These are phyloP conservation scores for Colletotrichum lentis DNA, from an alignment of 2,329 filamentous ascomycete species.

Conservation along the genomic window DNA sequence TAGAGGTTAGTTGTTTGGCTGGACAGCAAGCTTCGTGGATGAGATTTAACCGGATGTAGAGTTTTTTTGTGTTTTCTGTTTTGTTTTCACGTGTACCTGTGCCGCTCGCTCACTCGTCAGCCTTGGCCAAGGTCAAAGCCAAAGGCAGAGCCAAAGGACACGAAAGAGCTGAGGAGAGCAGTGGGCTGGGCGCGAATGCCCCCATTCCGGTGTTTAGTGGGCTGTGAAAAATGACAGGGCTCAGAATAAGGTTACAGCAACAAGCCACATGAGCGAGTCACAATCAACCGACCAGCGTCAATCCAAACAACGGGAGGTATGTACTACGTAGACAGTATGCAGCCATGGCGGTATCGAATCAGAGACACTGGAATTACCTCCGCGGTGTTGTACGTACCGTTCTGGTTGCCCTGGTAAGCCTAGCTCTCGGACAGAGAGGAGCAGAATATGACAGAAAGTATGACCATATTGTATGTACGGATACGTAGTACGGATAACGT, in stretches of 20 bases:
- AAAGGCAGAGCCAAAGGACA: conserved; percentile 10
- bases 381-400: conserved; percentile 4
- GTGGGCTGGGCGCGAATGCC: not conserved
- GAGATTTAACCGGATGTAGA: conserved; percentile 1
- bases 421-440: conserved; percentile 4
- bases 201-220: conserved; percentile 13
- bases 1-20: conserved; percentile 2
- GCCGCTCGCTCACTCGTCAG: not conserved
- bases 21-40: conserved; percentile 3
- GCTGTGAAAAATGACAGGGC: conserved; percentile 17
- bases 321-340: not conserved
- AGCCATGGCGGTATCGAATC: conserved; percentile 11
- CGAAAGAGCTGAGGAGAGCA: not conserved
- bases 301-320: not conserved
- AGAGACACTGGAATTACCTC: conserved; percentile 2
- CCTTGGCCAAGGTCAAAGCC: conserved; percentile 13
- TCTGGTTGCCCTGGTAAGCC: not conserved
- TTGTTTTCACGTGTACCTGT: not conserved
- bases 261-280: conserved; percentile 12
- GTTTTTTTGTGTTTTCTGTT: conserved; percentile 9
- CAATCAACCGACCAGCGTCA: conserved; percentile 26
- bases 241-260: conserved; percentile 35
- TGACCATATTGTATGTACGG: not conserved
- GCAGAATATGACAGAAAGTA: not conserved
- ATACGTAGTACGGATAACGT: too few species aligned